phyloP scores from a whole-genome alignment of 2,329 filamentous ascomycete species.

The Phialophora tarda region DNA sequence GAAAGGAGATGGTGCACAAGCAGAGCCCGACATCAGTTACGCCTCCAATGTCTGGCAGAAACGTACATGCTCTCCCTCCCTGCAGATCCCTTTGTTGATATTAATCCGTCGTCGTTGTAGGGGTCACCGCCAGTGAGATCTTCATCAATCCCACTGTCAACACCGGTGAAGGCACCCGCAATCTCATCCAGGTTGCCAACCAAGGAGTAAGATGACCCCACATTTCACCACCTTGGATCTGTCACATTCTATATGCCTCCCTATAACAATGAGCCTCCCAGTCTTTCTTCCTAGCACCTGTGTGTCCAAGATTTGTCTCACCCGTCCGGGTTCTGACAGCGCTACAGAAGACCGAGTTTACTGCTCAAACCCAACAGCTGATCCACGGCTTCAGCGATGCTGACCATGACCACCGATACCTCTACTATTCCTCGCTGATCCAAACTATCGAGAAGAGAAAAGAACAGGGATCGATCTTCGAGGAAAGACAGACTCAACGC shows the following conservation, averaged over 20 bases:
- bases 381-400: background rate
- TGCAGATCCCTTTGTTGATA: background rate
- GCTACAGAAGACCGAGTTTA: conserved; percentile 9
- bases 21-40: conserved; percentile 18
- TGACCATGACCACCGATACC: conserved; percentile 7
- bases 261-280: background rate
- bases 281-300: background rate
- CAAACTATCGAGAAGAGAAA: background rate
- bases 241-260: background rate
- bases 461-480: background rate
- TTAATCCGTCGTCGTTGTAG: conserved; percentile 2
- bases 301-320: background rate
- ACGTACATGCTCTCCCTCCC: conserved; percentile 5
- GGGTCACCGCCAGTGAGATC: conserved; percentile 20
- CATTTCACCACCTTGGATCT: background rate
- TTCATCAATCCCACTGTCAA: conserved; percentile 24
- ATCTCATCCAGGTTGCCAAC: conserved; percentile 13
- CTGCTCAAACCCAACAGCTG: background rate
- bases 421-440: conserved; percentile 1
- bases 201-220: background rate
- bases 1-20: conserved; percentile 6
- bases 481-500: background rate
- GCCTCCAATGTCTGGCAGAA: conserved; percentile 21
- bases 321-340: conserved; percentile 2
- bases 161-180: conserved; percentile 21